These are phyloP conservation scores for Hevea brasiliensis DNA, from an alignment of 345 rosid species.

Conservation along the genomic window DNA sequence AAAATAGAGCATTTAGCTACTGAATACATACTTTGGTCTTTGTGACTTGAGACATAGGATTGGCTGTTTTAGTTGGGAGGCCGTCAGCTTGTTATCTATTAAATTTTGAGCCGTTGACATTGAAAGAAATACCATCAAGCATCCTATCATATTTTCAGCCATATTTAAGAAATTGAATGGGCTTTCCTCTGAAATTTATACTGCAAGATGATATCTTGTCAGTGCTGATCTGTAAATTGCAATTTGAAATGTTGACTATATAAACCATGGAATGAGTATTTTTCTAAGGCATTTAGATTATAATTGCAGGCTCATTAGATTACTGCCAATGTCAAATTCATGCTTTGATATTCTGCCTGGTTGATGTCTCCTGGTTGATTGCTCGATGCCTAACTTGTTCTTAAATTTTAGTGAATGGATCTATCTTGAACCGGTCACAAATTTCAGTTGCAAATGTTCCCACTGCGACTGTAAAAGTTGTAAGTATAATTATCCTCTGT, in stretches of 20 bases:
- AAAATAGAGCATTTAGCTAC: not conserved
- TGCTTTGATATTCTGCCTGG: constrained; percentile 14
- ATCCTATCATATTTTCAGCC: not conserved
- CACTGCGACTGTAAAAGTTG: constrained; percentile 84
- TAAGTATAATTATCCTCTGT: constrained; percentile 42
- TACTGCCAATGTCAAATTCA: not conserved
- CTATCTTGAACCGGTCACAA: constrained; percentile 58
- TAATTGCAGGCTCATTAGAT: constrained; percentile 5
- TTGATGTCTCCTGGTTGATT: too few relatives aligned
- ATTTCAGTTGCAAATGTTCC: constrained; percentile 73
- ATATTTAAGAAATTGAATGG: constrained; percentile 7
- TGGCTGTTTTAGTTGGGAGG: not conserved
- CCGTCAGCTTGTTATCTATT: constrained; percentile 9
- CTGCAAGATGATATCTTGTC: not conserved
- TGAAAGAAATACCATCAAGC: not conserved
- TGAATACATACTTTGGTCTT: not conserved
- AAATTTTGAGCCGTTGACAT: too few relatives aligned
- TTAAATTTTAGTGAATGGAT: constrained; percentile 60
- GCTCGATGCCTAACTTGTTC: constrained; percentile 19
- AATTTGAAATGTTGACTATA: constrained; percentile 1
- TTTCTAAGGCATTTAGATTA: constrained; percentile 1
- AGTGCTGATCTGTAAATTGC: not conserved
- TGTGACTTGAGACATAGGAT: not conserved
- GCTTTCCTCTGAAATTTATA: not conserved
- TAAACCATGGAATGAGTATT: not conserved